Evolutionary conservation across 2,329 filamentous ascomycete species (phyloP), one percentile per base, ranked within the genome.

Genomic region (Coniochaeta sp.): DNA sequence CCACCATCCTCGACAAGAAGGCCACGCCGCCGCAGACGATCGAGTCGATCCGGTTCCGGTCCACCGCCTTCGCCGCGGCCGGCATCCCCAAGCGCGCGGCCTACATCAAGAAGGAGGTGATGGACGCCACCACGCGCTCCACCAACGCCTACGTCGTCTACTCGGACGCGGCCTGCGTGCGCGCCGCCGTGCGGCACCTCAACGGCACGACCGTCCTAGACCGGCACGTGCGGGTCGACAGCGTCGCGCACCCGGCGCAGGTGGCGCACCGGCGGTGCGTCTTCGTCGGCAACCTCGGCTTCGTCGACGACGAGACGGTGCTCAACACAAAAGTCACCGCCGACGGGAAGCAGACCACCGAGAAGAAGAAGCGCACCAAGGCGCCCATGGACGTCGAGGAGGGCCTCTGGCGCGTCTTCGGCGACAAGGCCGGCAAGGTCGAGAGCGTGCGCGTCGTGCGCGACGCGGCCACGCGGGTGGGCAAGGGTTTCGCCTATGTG

Each of bases 401-500:
- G 77, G 95, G 95, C 6, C 82, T 96, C 2, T 96, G 92, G 92
- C 83, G 87, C 54, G 87, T 89, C 22, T 96, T 96, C 69, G 77
- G 81, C 62, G 85, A 89, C 71, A 73, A 81, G 58, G 87, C 83
- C 62, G 93, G 93, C 65, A 89, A 84, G 64, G 90, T 99, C 14
- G 93, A 99, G 75, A 96, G 88, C 70, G 96, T 99, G 38, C 89
- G 95, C 36, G 92, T 99, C 22, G 85, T 97, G 57, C 87, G 95
- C 59, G 95, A 99, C 70, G 81, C 90, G 63, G 89, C 89, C 66
- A 99, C 96, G 8, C 86, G 96, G 57, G 91, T 99, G 32, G 92
- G 95, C 69, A 99, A 99, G 73, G 95, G 95, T 4, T 91, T 99
- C 70, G 96, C 96, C 63, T 99, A 99, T 69, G 93, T 99, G 17